Percentiles rank a stretch among this genome's conserved stretches.
These are phyloP conservation scores for Gyromitra esculenta DNA, from an alignment of 2,329 filamentous ascomycete species.

Conservation along the genomic window DNA sequence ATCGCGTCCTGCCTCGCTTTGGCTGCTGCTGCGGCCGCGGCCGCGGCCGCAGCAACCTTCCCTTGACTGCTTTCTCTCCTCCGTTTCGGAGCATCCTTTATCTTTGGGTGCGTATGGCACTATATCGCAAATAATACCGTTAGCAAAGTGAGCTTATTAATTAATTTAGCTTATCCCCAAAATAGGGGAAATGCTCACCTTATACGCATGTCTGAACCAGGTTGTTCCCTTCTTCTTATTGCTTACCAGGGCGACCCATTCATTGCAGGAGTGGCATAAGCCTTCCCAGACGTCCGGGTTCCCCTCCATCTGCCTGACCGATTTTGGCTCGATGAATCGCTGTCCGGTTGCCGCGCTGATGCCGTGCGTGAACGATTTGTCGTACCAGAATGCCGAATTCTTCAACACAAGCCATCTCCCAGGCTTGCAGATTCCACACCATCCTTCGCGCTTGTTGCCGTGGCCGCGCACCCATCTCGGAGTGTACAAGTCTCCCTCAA, in stretches of 20 bases:
- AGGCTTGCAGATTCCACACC: slow-evolving; percentile 88
- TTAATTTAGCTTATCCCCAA: neutral
- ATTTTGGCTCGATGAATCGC: slow-evolving; percentile 79
- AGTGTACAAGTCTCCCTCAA: slow-evolving; percentile 83
- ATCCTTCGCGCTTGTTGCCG: slow-evolving; percentile 86
- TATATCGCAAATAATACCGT: slow-evolving; percentile 58
- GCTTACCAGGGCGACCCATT: slow-evolving; percentile 83
- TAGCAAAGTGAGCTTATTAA: slow-evolving; percentile 3
- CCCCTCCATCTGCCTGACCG: slow-evolving; percentile 78
- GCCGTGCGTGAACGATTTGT: slow-evolving; percentile 88
- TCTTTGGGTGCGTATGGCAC: slow-evolving; percentile 77
- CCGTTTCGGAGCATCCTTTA: slow-evolving; percentile 76
- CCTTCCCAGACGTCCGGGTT: slow-evolving; percentile 86
- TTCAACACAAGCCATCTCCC: slow-evolving; percentile 87
- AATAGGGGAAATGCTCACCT: slow-evolving; percentile 59
- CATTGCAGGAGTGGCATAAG: slow-evolving; percentile 78
- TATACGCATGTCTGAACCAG: slow-evolving; percentile 90
- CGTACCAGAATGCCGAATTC: slow-evolving; percentile 93
- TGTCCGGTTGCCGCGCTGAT: slow-evolving; percentile 83
- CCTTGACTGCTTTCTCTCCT: slow-evolving; percentile 71
- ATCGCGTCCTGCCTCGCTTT: slow-evolving; percentile 51
- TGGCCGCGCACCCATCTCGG: slow-evolving; percentile 85
- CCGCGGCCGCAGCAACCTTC: slow-evolving; percentile 55
- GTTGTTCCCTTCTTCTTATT: slow-evolving; percentile 93
- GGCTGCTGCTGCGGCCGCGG: slow-evolving; percentile 58